phyloP scores from a whole-genome alignment of 257 asterid species.

The Scutellaria minor region DNA sequence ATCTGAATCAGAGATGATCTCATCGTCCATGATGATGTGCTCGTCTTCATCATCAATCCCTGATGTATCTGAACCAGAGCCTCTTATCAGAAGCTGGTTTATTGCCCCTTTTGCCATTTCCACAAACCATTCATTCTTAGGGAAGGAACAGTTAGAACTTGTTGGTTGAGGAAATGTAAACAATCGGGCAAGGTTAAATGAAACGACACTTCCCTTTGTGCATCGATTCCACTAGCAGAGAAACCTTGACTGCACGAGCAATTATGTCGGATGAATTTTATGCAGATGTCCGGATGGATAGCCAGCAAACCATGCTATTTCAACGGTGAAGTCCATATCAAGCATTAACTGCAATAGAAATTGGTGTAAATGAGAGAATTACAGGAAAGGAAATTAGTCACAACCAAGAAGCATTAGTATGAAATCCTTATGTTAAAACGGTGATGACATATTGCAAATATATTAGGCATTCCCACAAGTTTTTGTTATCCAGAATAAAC shows the following conservation, averaged over 20 bases:
- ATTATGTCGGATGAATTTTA: conserved; percentile 84
- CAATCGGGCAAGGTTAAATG: background rate
- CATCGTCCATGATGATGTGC: too few relatives aligned
- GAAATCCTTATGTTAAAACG: background rate
- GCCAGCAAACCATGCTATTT: conserved; percentile 92
- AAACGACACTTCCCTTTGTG: conserved; percentile 61
- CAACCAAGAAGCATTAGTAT: background rate
- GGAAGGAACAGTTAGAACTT: conserved; percentile 51
- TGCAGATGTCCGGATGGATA: conserved; percentile 87
- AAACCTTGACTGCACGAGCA: conserved; percentile 94
- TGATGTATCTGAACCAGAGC: too few relatives aligned
- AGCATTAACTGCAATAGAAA: conserved; percentile 69
- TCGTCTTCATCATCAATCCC: too few relatives aligned
- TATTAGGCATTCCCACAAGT: background rate
- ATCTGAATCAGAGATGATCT: too few relatives aligned
- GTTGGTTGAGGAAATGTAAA: conserved; percentile 3
- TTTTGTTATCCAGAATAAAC: background rate
- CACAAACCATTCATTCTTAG: too few relatives aligned
- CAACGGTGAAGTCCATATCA: conserved; percentile 98
- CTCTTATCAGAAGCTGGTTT: too few relatives aligned
- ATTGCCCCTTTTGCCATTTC: too few relatives aligned
- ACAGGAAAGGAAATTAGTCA: background rate
- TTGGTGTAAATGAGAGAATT: background rate
- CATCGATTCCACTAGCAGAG: conserved; percentile 88
- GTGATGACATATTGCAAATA: background rate